These are phyloP conservation scores for Ophiostoma sp. DNA, from an alignment of 2,329 filamentous ascomycete species.

Conservation along the genomic window DNA sequence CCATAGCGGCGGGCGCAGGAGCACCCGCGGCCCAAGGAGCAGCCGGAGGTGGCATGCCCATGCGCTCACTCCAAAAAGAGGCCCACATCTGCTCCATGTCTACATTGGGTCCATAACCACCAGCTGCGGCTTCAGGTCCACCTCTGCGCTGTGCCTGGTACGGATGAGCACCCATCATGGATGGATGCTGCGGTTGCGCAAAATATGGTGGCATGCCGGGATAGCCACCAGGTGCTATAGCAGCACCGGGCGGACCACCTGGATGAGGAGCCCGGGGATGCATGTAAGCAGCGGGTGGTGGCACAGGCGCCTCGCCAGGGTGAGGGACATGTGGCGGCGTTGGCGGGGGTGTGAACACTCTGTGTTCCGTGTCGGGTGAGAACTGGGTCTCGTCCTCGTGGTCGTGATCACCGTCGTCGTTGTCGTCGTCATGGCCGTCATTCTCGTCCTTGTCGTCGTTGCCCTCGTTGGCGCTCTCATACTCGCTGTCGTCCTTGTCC, in stretches of 20 bases:
- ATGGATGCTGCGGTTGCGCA: background rate
- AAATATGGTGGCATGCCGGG: background rate
- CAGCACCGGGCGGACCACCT: background rate
- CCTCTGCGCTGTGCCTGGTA: background rate
- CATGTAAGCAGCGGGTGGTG: background rate
- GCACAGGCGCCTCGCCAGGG: background rate
- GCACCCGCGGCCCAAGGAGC: background rate
- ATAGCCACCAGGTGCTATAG: background rate
- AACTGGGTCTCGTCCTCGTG: constrained; percentile 9
- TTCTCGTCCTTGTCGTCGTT: background rate
- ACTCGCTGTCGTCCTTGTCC: constrained; percentile 11
- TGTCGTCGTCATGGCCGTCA: background rate
- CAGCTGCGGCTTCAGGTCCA: background rate
- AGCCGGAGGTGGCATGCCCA: background rate
- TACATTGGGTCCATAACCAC: background rate
- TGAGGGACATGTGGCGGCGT: constrained; percentile 16
- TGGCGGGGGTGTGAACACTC: constrained; percentile 16
- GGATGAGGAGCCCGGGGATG: background rate
- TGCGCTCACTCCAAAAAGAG: background rate
- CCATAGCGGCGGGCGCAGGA: background rate
- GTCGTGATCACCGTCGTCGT: background rate
- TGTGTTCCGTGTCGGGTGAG: constrained; percentile 10
- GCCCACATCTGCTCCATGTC: constrained; percentile 11
- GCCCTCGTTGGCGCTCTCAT: background rate
- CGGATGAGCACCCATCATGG: background rate